Conservation (phyloP, 192 early-diverging fungal species). For the Allomyces macrogynus region DNA sequence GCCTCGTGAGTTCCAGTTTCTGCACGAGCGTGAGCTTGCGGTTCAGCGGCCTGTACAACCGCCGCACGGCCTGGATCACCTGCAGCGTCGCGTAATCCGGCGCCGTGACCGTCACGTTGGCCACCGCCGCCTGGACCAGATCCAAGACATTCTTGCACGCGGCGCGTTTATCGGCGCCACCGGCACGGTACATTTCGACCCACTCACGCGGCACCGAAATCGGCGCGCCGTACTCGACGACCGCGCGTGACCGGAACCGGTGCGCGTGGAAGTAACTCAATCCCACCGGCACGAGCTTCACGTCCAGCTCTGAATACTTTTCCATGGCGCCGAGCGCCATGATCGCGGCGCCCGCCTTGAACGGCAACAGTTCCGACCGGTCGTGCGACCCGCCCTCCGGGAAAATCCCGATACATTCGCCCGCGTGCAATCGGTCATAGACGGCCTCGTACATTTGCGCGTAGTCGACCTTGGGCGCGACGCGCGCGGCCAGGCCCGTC, state of each 20-base stretch:
- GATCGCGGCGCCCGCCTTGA: conserved; percentile 72
- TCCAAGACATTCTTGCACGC: conserved; percentile 64
- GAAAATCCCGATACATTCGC: conserved; percentile 83
- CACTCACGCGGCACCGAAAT: conserved; percentile 56
- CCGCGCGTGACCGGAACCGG: conserved; percentile 89
- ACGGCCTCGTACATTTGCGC: conserved; percentile 67
- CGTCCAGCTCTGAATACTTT: conserved; percentile 57
- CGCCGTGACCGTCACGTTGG: conserved; percentile 78
- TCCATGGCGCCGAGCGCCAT: conserved; percentile 83
- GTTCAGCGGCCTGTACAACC: conserved; percentile 75
- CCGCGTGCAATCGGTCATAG: conserved; percentile 44
- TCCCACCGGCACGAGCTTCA: conserved; percentile 82
- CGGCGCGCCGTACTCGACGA: conserved; percentile 87
- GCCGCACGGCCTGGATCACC: conserved; percentile 80
- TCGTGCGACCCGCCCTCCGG: conserved; percentile 98
- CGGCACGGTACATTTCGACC: conserved; percentile 61
- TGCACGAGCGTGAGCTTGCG: conserved; percentile 66
- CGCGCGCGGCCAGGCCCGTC: conserved; percentile 12
- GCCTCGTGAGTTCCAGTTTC: conserved; percentile 71
- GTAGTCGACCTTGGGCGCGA: conserved; percentile 71
- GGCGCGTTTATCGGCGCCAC: conserved; percentile 61
- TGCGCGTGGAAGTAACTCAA: conserved; percentile 93
- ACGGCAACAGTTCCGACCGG: conserved; percentile 80
- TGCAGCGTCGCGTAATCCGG: conserved; percentile 68
- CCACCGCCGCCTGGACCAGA: conserved; percentile 53